Base-by-base conservation (phyloP, 2,329 filamentous ascomycete genomes). In the Celoporthe dispersa region DNA sequence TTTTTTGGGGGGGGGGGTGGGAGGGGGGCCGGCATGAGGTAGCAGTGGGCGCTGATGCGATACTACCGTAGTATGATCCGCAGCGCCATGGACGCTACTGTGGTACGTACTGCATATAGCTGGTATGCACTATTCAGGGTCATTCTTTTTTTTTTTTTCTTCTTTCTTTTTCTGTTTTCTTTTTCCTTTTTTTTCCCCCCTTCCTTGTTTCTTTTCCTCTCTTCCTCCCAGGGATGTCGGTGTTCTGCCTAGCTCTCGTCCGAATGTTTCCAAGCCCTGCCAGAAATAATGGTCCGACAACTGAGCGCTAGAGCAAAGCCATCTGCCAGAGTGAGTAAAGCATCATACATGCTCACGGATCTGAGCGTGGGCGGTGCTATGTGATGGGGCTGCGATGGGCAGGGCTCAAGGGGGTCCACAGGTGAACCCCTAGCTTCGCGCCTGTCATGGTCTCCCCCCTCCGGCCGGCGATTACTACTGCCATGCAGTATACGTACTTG, bases 271-370 rank as follows among this genome's bases (percentile, higher is more conserved):
- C 51, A 7, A 53, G 51, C 51, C n/a, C n/a, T 16, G 22, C 44
- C 19, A 48, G 22, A 55, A 28, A 31, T 25, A 28, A 55, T 55
- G 51, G 51, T 55, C 14, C 51, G 51, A 55, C 51, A 31, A 31
- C 6, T 55, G 51, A 55, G 51, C 25, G 51, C 51, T 31, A 55
- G 25, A 25, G 11, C 51, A 55, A 55, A 55, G 51, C 51, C 51
- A 31, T 55, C 51, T 14, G 51, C 51, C 55, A 60, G 16, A 60
- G 55, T 31, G 55, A 60, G 51, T 7, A 48, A 48, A 48, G 22
- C n/a, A 48, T 48, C 44, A 48, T 48, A 48, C 44, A 25, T 25
- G 12, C 48, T 53, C 55, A 60, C 55, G 55, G 55, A 60, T 60
- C 55, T 60, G 31, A 60, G 55, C 55, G 55, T n/a, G 7, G 28